Base-by-base conservation (phyloP, 306 rosid genomes). In the Fagus sylvatica region DNA sequence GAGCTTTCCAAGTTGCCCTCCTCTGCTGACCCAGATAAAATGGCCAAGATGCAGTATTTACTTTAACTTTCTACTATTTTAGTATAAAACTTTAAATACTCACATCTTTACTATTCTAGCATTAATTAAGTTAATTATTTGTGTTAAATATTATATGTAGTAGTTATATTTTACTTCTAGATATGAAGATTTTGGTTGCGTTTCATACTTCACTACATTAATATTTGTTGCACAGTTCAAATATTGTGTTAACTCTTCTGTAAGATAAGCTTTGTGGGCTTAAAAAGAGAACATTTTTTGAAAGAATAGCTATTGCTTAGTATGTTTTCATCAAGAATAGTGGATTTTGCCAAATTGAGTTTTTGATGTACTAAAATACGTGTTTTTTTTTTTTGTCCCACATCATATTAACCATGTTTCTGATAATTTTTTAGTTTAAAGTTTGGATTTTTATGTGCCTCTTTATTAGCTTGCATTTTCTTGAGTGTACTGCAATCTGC, bases 21-120 rank as follows among this genome's bases (percentile, higher is more conserved):
- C 3, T 76, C 86, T 12, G 94, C 90, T 1, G 97, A 94, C 72
- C 97, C 98, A 53, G 84, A 76, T 49, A 90, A 94, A 78, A 89
- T 89, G 93, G 97, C 97, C 60, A 90, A 79, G 90, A 94, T 94
- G 98, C 97, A 94, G 97, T 90, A 70, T 43, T 34, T 8, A 5
- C 41, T 16, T 41, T 57, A 1, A 75, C 3, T 19, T 5, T 16
- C 30, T 56, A 43, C 76, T 19, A 39, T 8, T 1, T n/a, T 64
- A 22, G 28, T 22, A 22, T 22, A 22, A 22, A 22, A 22, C 28
- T 22, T 22, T 22, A 22, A 22, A 22, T 22, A 22, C 28, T 0
- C 28, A 22, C 28, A 22, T 46, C 51, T 46, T 10, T 46, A 4
- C 51, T 46, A 46, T 46, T 46, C 12, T 46, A 2, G 51, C 51